Base-by-base conservation (phyloP, 2,329 filamentous ascomycete species). In the Exutisphaerella laricina region DNA sequence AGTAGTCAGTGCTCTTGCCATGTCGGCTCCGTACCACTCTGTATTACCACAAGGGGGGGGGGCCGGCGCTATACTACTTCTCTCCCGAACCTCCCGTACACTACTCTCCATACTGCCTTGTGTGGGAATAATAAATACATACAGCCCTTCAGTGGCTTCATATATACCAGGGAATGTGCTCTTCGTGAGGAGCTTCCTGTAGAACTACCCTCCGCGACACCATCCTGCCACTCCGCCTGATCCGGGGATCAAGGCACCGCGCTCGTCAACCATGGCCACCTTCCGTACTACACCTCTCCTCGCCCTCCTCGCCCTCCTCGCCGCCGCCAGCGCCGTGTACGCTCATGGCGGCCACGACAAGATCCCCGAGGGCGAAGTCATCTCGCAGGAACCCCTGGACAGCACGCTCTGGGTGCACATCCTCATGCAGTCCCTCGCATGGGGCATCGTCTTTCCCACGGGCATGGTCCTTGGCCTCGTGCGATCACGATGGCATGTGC, bases 381-480 rank as follows among this genome's bases (percentile, higher is more conserved):
- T 86, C 57, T 86, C 84, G n/a, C 59, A 66, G 33, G 85, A 90
- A 23, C 85, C 86, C 1, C 75, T 90, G 72, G 92, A 97, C 65
- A 76, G 82, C 30, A 87, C 81, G 58, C 68, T 98, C 78, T 98
- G 92, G 92, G 75, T 84, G 55, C 92, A 98, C 68, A 97, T 98
- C 59, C 75, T 95, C 47, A 67, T 94, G 33, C 89, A 95, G 74
- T 84, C 82, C 64, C 61, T 92, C 45, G 80, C 88, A 45, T 97
- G 94, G 72, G 92, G 92, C 49, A 74, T 98, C 55, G 78, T 97
- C 46, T 97, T 95, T 60, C 92, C 92, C 8, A 75, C 87, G 12
- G 92, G 92, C 57, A 97, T 98, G 90, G 88, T 97, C 30, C 72
- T 96, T 13, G 90, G 90, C 46, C 89, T 98, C 46, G 80, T 85